Evolutionary conservation across 1,284 basidiomycete genomes (phyloP), one percentile per base, ranked within the genome.

Genomic region (Cystobasidium slooffiae): DNA sequence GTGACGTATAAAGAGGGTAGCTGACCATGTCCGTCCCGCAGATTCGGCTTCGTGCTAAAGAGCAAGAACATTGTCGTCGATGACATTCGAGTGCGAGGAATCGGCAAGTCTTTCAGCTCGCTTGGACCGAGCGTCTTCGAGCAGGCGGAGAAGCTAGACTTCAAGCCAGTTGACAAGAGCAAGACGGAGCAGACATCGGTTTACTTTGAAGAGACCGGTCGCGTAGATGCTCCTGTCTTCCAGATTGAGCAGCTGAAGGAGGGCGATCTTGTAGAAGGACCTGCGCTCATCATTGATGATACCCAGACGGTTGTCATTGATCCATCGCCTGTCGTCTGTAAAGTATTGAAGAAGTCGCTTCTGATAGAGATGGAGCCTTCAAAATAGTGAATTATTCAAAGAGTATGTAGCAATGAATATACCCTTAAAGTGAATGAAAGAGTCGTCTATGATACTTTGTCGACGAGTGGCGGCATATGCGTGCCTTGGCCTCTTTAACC

Each of bases 301-400:
- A 97, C 94, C 16, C 94, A 96, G 84, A 96, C 93, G 37, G 92
- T 96, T 76, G 88, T 94, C 47, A 81, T 95, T 1, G 87, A 91
- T 18, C 90, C 75, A 20, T 24, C 44, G 37, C 68, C 68, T 1
- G 70, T 73, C 4, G 31, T 39, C n/a, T 73, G 70, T 37, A 73
- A 73, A 41, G 70, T 73, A 0, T 31, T 73, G 49, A 66, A 56
- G 41, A 73, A 73, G 53, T 62, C 56, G 12, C 41, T 73, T 43
- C 53, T 73, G 49, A 73, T 73, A 66, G 70, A 73, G 63, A 18
- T 73, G 53, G 46, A 70, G 56, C 41, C 37, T n/a, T 44, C 43
- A 37, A 37, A 14, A 10, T 12, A n/a, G 14, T 12, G 8, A 49
- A n/a, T 8, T 49, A 49, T 49, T 5, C 1, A 31, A 31, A 31